Evolutionary conservation across 495 filamentous ascomycete species (phyloP).

Genomic region (Thermothielavioides terrestris): DNA sequence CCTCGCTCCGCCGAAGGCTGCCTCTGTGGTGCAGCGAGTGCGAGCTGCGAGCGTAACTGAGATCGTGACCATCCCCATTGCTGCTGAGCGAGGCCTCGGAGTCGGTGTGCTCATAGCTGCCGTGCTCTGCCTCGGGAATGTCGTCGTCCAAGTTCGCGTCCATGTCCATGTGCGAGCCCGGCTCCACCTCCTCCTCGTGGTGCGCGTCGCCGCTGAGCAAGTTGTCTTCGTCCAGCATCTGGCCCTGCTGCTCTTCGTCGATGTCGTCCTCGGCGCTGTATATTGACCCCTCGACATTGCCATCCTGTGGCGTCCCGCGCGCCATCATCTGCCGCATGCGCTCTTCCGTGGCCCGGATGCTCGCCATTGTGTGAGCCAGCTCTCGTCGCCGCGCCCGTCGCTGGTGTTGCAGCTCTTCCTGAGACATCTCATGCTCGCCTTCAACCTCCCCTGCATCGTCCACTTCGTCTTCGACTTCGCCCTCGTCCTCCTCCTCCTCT

Average conservation of each 20-base stretch:
- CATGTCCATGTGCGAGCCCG: conserved; percentile 39
- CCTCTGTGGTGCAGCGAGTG: conserved; percentile 5
- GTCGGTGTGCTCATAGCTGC: conserved; percentile 73
- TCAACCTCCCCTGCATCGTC: conserved; percentile 12
- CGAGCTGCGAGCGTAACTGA: conserved; percentile 18
- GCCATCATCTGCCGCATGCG: conserved; percentile 43
- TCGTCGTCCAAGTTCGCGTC: conserved; percentile 56
- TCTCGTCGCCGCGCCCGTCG: conserved; percentile 27
- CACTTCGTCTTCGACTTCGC: conserved; percentile 19
- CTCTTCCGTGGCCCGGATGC: conserved; percentile 31
- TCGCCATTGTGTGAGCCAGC: conserved; percentile 22
- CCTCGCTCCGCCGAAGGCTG: conserved; percentile 28
- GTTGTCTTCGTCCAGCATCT: conserved; percentile 49
- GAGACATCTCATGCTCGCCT: background rate
- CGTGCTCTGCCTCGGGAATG: conserved; percentile 52
- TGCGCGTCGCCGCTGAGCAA: conserved; percentile 20
- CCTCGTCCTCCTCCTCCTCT: conserved; percentile 22
- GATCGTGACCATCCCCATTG: conserved; percentile 15
- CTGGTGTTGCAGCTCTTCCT: conserved; percentile 10
- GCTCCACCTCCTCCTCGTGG: conserved; percentile 15
- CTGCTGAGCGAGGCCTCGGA: conserved; percentile 59
- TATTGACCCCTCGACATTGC: conserved; percentile 13
- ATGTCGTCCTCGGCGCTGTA: conserved; percentile 39
- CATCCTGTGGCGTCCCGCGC: conserved; percentile 13
- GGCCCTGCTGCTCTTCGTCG: conserved; percentile 37